Conservation (phyloP, 306 rosid genomes). For the Sechiopsis laciniata region DNA sequence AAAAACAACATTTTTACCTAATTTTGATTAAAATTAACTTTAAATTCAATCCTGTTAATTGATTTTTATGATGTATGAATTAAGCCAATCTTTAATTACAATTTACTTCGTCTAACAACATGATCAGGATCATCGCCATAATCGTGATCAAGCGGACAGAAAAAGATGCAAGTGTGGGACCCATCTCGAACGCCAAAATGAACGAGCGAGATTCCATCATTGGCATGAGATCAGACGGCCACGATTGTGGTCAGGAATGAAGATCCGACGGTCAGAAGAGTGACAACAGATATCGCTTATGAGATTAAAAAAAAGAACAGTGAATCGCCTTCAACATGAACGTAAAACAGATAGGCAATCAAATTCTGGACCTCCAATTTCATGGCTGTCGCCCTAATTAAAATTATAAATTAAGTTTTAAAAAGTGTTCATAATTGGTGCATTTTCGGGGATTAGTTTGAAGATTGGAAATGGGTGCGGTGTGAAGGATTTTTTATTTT, state of each 20-base stretch:
- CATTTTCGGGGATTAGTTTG: slow-evolving; percentile 12
- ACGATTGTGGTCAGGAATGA: slow-evolving; percentile 27
- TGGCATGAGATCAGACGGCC: slow-evolving; percentile 18
- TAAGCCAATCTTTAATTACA: too few relatives aligned
- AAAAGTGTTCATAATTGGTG: not conserved
- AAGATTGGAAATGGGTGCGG: not conserved
- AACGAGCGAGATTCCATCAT: slow-evolving; percentile 23
- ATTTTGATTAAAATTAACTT: too few relatives aligned
- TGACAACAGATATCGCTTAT: slow-evolving; percentile 40
- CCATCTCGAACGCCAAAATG: slow-evolving; percentile 56
- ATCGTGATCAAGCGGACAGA: slow-evolving; percentile 10
- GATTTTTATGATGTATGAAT: too few relatives aligned
- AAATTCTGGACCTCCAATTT: slow-evolving; percentile 35
- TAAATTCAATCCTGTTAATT: too few relatives aligned
- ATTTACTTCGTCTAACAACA: too few relatives aligned
- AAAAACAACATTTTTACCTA: too few relatives aligned
- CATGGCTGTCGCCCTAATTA: not conserved
- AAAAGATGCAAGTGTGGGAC: slow-evolving; percentile 46
- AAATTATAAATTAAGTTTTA: too few relatives aligned
- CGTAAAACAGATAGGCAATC: slow-evolving; percentile 33
- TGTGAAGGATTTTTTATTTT: too few relatives aligned
- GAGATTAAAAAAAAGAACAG: slow-evolving; percentile 37
- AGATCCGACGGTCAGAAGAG: slow-evolving; percentile 44
- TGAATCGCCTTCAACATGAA: slow-evolving; percentile 26
- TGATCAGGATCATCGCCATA: not conserved